phyloP scores from a whole-genome alignment of 441 rosid species.

The Syzygium syzygioides region DNA sequence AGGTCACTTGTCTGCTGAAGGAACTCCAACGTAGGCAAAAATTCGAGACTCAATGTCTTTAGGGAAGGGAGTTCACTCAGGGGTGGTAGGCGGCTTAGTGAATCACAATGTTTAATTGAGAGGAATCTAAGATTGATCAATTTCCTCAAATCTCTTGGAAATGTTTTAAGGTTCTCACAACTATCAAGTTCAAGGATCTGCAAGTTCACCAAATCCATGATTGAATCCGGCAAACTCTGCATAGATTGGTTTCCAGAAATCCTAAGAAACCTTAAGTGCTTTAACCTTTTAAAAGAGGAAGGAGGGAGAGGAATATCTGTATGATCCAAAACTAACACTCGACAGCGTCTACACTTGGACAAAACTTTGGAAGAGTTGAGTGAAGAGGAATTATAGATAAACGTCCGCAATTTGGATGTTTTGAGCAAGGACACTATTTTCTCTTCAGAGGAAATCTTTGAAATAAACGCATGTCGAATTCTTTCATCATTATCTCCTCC shows the following conservation, averaged over 20 bases:
- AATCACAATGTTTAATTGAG: fast-evolving
- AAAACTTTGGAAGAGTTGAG: too few relatives aligned
- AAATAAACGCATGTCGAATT: too few relatives aligned
- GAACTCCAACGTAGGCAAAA: too few relatives aligned
- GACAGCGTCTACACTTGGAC: fast-evolving
- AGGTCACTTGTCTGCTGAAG: not conserved
- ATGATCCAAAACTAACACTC: fast-evolving
- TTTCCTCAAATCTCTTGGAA: not conserved
- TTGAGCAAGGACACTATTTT: too few relatives aligned
- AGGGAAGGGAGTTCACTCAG: not conserved
- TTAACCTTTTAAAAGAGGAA: not conserved
- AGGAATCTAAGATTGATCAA: not conserved
- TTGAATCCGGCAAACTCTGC: not conserved
- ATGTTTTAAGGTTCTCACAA: fast-evolving
- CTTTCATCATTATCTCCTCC: too few relatives aligned
- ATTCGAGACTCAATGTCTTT: fast-evolving
- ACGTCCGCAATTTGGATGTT: not conserved
- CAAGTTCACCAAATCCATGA: not conserved
- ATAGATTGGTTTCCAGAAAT: fast-evolving
- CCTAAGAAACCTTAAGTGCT: not conserved
- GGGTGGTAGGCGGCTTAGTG: not conserved
- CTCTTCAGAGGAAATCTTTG: too few relatives aligned
- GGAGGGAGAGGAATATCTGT: not conserved
- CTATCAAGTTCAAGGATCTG: fast-evolving
- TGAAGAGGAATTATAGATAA: too few relatives aligned